A percentile compares a stretch with the other conserved stretches of the same genome.
Evolutionary conservation across 1,284 basidiomycete species (phyloP).

Genomic region (Naganishia sp.): DNA sequence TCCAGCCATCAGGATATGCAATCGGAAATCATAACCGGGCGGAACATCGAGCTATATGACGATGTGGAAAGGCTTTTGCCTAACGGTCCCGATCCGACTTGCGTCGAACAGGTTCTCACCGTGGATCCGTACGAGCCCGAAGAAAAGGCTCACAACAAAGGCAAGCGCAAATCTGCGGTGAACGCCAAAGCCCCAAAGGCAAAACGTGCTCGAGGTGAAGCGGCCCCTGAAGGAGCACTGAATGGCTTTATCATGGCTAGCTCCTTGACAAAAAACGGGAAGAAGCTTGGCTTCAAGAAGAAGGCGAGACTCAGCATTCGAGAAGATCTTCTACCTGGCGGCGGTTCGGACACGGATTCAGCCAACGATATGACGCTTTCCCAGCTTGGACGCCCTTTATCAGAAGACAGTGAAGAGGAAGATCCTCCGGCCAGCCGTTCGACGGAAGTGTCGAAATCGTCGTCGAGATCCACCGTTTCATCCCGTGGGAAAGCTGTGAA

Average conservation of each 20-base stretch:
- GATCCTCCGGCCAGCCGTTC: not conserved
- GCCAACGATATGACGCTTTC: conserved; percentile 12
- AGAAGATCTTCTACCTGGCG: conserved; percentile 32
- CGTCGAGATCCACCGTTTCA: not conserved
- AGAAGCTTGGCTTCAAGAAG: conserved; percentile 36
- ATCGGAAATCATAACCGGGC: conserved; percentile 79
- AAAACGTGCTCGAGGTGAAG: conserved; percentile 40
- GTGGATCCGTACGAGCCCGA: conserved; percentile 46
- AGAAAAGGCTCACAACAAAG: conserved; percentile 29
- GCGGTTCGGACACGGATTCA: conserved; percentile 13
- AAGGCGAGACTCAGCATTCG: conserved; percentile 23
- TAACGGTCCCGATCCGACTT: conserved; percentile 70
- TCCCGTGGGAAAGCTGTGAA: not conserved
- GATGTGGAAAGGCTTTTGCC: conserved; percentile 89
- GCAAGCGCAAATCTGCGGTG: conserved; percentile 34
- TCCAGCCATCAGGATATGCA: conserved; percentile 87
- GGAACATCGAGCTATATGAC: conserved; percentile 83
- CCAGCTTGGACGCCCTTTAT: conserved; percentile 14
- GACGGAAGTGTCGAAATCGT: not conserved
- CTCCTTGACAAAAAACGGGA: conserved; percentile 41
- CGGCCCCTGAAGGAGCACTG: conserved; percentile 48
- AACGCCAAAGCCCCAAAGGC: conserved; percentile 32
- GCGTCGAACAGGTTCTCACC: conserved; percentile 74
- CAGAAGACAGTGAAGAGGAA: conserved; percentile 6
- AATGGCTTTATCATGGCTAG: conserved; percentile 51